phyloP scores from a whole-genome alignment of 2,329 filamentous ascomycete species.

The Fusarium nematophilum region DNA sequence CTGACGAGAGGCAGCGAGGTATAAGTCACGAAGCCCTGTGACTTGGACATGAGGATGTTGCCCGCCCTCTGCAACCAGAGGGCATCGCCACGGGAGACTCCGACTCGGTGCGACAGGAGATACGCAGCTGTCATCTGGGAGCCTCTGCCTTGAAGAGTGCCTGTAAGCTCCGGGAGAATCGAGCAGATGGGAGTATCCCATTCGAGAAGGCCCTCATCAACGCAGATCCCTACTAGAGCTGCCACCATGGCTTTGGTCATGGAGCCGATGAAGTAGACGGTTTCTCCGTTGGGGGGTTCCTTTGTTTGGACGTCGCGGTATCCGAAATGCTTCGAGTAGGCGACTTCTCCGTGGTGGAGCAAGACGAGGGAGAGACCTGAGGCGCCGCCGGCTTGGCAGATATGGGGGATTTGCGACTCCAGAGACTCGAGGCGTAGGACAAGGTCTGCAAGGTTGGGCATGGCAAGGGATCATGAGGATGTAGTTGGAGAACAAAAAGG shows the following conservation, averaged over 20 bases:
- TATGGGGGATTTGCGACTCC: not conserved
- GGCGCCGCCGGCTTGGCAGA: too few species aligned
- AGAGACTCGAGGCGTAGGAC: not conserved
- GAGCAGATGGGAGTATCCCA: not conserved
- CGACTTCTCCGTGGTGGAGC: too few species aligned
- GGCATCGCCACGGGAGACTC: not conserved
- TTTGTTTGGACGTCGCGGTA: not conserved
- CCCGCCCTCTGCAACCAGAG: not conserved
- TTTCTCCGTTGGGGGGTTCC: not conserved
- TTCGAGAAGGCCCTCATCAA: not conserved
- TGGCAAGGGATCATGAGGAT: too few species aligned
- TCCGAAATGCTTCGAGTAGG: not conserved
- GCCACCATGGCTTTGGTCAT: slow-evolving; percentile 1
- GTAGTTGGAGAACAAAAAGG: too few species aligned
- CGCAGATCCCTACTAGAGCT: not conserved
- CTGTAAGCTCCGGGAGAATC: not conserved
- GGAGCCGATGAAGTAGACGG: not conserved
- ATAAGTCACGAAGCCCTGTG: not conserved
- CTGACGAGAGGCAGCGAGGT: not conserved
- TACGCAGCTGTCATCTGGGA: not conserved
- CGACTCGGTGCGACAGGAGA: not conserved
- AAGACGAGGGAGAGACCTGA: too few species aligned
- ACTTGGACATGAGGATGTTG: not conserved
- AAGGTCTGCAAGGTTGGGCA: too few species aligned
- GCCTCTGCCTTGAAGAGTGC: not conserved